Base-by-base conservation (phyloP, 2,329 filamentous ascomycete species). In the Myotisia sp. region DNA sequence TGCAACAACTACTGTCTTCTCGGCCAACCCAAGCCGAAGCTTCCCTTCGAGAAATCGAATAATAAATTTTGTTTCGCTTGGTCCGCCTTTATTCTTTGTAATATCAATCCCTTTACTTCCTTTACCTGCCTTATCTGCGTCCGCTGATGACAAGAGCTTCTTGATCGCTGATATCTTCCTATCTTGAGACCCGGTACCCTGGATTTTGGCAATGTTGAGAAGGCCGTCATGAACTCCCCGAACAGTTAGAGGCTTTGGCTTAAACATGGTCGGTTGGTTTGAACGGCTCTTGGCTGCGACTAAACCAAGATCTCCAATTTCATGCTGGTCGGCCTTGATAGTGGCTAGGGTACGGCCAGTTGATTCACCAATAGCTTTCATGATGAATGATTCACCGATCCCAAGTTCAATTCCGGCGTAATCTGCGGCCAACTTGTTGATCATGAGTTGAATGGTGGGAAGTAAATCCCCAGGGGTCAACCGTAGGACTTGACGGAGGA, bases 251-350 rank as follows among this genome's bases (percentile, higher is more conserved):
- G 86, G 68, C 58, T 92, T 94, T 2, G 86, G 90, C 56, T 92
- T 93, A 67, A 95, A 94, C 85, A 98, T 94, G 14, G 90, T 95
- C 7, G 83, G 83, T 52, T 98, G 90, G 29, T 86, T 95, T 9
- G 80, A 83, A 56, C 87, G 75, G 60, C 85, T 94, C 64, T 95
- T 94, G 31, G 92, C 83, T 27, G 90, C 90, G 1, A 98, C 87
- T 21, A 95, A 65, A 7, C 90, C 90, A 7, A 98, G 68, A 55
- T 98, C 90, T 35, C 90, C 90, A 56, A 95, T 93, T 48, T 94
- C 85, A 49, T 90, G 85, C 52, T 98, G 90, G 47, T 95, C 86
- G 31, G 80, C 75, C 61, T 94, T 95, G 65, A 98, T 93, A 34
- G 93, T 76, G 23, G 78, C 70, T 29, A 94, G 60, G 49, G 76